Percentiles rank a stretch among this genome's conserved stretches.
These are phyloP conservation scores for Cystobasidium sp. DNA, from an alignment of 1,284 basidiomycete species.

Conservation along the genomic window DNA sequence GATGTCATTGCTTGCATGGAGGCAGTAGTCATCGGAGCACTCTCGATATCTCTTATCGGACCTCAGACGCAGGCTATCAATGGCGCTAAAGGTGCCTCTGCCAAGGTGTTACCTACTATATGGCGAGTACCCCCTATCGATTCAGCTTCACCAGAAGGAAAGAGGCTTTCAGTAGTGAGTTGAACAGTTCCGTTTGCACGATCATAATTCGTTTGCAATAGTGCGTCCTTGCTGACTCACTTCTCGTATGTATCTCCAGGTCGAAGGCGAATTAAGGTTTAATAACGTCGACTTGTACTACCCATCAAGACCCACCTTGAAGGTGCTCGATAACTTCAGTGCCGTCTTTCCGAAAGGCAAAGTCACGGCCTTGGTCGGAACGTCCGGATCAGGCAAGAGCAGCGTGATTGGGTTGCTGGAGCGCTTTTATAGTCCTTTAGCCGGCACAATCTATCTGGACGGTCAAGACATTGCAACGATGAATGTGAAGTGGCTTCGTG, in stretches of 20 bases:
- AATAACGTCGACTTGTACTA: slow-evolving; percentile 85
- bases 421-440: slow-evolving; percentile 63
- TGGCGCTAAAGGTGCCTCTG: slow-evolving; percentile 84
- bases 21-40: slow-evolving; percentile 46
- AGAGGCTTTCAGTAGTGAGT: slow-evolving; percentile 70
- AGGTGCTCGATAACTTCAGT: slow-evolving; percentile 73
- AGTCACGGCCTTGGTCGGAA: slow-evolving; percentile 71
- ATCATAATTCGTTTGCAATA: slow-evolving; percentile 62
- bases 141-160: slow-evolving; percentile 71
- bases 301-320: slow-evolving; percentile 82
- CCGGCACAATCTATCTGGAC: slow-evolving; percentile 76
- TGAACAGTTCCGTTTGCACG: slow-evolving; percentile 54
- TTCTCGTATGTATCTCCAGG: not conserved
- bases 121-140: slow-evolving; percentile 85
- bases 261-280: slow-evolving; percentile 56
- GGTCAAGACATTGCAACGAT: slow-evolving; percentile 75
- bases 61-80: slow-evolving; percentile 67
- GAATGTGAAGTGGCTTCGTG: slow-evolving; percentile 85
- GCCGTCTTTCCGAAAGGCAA: slow-evolving; percentile 58
- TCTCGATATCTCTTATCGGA: slow-evolving; percentile 58
- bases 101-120: slow-evolving; percentile 80
- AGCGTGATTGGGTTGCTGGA: slow-evolving; percentile 57
- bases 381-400: slow-evolving; percentile 87
- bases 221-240: not conserved
- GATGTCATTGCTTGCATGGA: slow-evolving; percentile 42